Conservation (phyloP, 2,329 filamentous ascomycete genomes). For the Fusarium penzigii region DNA sequence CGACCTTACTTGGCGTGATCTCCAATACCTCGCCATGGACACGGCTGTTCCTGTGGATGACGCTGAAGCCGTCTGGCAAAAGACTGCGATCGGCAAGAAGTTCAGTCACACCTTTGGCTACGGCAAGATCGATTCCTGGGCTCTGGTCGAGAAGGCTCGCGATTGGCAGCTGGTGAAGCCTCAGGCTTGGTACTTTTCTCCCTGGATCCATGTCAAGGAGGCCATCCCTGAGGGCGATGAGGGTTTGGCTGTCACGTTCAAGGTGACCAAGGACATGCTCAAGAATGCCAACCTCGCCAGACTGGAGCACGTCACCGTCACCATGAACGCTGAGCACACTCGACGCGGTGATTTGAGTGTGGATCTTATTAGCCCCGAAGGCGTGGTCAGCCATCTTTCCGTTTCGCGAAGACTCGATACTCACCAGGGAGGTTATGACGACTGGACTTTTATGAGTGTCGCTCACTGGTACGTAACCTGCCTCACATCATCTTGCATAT, state of each 20-base stretch:
- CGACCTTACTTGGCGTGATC: constrained; percentile 88
- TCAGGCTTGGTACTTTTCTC: constrained; percentile 91
- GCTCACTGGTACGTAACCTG: constrained; percentile 75
- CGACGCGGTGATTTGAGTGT: constrained; percentile 90
- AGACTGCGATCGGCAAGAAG: constrained; percentile 76
- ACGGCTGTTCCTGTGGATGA: constrained; percentile 82
- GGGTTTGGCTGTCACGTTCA: constrained; percentile 77
- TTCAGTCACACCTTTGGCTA: constrained; percentile 96
- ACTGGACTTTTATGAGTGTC: constrained; percentile 99
- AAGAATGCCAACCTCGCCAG: constrained; percentile 80
- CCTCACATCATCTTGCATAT: not conserved
- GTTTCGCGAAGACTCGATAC: constrained; percentile 71
- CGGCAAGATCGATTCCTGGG: constrained; percentile 88
- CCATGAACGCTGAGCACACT: constrained; percentile 91
- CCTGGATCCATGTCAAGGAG: constrained; percentile 89
- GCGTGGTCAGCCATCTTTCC: constrained; percentile 81
- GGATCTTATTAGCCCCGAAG: constrained; percentile 82
- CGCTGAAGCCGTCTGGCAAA: constrained; percentile 71
- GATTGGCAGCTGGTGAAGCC: constrained; percentile 88
- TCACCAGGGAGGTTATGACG: constrained; percentile 70
- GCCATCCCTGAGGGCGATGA: constrained; percentile 80
- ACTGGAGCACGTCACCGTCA: constrained; percentile 92
- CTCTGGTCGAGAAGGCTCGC: constrained; percentile 82
- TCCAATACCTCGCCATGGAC: constrained; percentile 87
- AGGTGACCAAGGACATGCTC: constrained; percentile 80